These are phyloP conservation scores for Geoglossum cookeanum DNA, from an alignment of 2,329 filamentous ascomycete species.

Conservation along the genomic window DNA sequence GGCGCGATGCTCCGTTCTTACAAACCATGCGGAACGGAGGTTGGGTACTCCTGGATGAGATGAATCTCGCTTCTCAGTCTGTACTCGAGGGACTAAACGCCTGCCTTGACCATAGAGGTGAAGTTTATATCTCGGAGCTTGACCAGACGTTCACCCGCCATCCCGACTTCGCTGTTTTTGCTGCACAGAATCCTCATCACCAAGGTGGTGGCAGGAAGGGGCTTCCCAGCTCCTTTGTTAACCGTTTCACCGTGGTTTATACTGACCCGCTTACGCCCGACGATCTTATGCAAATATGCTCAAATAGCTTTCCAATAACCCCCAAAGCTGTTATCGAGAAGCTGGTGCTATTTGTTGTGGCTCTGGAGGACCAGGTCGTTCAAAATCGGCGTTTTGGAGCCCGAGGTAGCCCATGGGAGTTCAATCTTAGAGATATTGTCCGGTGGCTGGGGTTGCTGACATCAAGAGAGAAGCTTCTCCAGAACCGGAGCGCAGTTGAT, in stretches of 20 bases:
- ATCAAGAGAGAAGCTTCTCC: constrained; percentile 39
- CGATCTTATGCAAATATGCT: constrained; percentile 68
- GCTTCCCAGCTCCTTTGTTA: constrained; percentile 86
- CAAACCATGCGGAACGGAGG: constrained; percentile 92
- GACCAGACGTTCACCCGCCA: constrained; percentile 88
- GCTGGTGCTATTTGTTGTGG: constrained; percentile 63
- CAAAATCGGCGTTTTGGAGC: constrained; percentile 33
- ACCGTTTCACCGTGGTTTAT: constrained; percentile 95
- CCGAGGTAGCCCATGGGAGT: constrained; percentile 72
- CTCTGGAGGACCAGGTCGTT: constrained; percentile 54
- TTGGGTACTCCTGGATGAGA: constrained; percentile 94
- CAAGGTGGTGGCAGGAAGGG: constrained; percentile 93
- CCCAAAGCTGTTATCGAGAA: constrained; percentile 37
- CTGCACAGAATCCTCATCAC: constrained; percentile 92
- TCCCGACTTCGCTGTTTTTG: constrained; percentile 80
- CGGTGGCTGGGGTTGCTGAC: constrained; percentile 65
- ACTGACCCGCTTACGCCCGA: constrained; percentile 71
- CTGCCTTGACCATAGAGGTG: constrained; percentile 86
- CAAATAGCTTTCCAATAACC: constrained; percentile 52
- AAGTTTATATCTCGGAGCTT: constrained; percentile 87
- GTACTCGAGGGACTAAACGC: constrained; percentile 92
- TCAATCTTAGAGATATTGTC: constrained; percentile 78
- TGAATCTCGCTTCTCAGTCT: constrained; percentile 95
- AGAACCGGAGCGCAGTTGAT: constrained; percentile 42
- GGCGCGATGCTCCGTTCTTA: constrained; percentile 88